phyloP scores from a whole-genome alignment of 768 basidiomycete species.

The Xerocomellus chrysenteron region DNA sequence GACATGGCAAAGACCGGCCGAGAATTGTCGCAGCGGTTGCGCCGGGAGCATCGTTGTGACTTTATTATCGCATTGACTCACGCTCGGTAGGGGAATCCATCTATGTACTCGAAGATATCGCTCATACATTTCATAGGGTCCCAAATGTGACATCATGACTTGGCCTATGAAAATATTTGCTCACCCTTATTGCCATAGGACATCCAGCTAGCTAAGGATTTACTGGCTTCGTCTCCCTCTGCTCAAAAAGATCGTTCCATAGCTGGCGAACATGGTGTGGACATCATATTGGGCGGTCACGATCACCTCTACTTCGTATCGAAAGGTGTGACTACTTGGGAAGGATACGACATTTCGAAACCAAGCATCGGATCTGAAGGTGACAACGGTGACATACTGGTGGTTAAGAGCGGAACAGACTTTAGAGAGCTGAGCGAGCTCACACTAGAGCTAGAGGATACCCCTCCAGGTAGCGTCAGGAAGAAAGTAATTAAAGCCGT shows the following conservation, averaged over 20 bases:
- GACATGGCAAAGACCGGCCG: slow-evolving; percentile 72
- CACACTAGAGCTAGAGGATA: slow-evolving; percentile 56
- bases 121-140: slow-evolving; percentile 17
- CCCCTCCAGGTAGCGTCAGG: slow-evolving; percentile 62
- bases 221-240: slow-evolving; percentile 58
- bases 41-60: slow-evolving; percentile 73
- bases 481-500: slow-evolving; percentile 60
- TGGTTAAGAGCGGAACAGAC: slow-evolving; percentile 86
- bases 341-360: slow-evolving; percentile 52
- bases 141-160: slow-evolving; percentile 26
- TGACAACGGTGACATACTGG: slow-evolving; percentile 66
- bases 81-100: slow-evolving; percentile 48
- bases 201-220: slow-evolving; percentile 60
- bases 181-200: slow-evolving; percentile 46
- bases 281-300: slow-evolving; percentile 82
- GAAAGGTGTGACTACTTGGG: slow-evolving; percentile 64
- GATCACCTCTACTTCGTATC: slow-evolving; percentile 81
- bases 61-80: slow-evolving; percentile 85
- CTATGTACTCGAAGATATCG: background rate
- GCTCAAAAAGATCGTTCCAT: slow-evolving; percentile 45
- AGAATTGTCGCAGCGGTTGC: slow-evolving; percentile 67
- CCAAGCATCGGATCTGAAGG: slow-evolving; percentile 63
- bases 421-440: slow-evolving; percentile 84
- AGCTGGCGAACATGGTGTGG: slow-evolving; percentile 67
- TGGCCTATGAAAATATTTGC: background rate